Conservation (phyloP, 2,329 filamentous ascomycete species). For the Alternaria viburni region DNA sequence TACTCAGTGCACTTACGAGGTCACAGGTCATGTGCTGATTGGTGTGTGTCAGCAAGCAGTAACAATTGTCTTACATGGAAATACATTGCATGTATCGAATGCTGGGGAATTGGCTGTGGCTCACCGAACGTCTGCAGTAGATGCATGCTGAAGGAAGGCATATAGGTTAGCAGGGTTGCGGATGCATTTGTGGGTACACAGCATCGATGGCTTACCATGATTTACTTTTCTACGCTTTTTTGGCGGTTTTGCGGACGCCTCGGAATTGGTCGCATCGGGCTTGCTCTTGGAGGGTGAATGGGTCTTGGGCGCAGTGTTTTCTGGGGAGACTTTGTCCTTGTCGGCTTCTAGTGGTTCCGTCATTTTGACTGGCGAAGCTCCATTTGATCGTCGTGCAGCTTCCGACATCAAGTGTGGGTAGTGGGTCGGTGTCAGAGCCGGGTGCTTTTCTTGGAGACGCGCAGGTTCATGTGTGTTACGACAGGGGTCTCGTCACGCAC, state of each 20-base stretch:
- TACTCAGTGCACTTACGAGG: conserved; percentile 46
- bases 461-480: conserved; percentile 33
- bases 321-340: conserved; percentile 36
- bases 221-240: conserved; percentile 63
- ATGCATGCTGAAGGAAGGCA: conserved; percentile 52
- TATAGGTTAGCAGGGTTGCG: conserved; percentile 38
- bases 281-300: conserved; percentile 39
- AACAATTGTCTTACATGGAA: conserved; percentile 23
- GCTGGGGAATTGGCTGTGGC: conserved; percentile 37
- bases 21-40: conserved; percentile 62
- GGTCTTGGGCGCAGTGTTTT: conserved; percentile 33
- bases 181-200: conserved; percentile 29
- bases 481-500: conserved; percentile 28
- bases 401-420: conserved; percentile 47
- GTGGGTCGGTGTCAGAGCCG: conserved; percentile 38
- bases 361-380: conserved; percentile 42
- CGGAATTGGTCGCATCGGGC: conserved; percentile 35
- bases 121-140: conserved; percentile 60
- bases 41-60: conserved; percentile 42
- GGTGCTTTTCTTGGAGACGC: conserved; percentile 33
- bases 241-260: conserved; percentile 41
- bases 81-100: conserved; percentile 27
- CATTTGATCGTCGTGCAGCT: conserved; percentile 46
- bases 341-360: conserved; percentile 38
- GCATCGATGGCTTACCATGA: conserved; percentile 51